Conservation (phyloP, 129 eudicot genomes). For the Flaveria brownii region DNA sequence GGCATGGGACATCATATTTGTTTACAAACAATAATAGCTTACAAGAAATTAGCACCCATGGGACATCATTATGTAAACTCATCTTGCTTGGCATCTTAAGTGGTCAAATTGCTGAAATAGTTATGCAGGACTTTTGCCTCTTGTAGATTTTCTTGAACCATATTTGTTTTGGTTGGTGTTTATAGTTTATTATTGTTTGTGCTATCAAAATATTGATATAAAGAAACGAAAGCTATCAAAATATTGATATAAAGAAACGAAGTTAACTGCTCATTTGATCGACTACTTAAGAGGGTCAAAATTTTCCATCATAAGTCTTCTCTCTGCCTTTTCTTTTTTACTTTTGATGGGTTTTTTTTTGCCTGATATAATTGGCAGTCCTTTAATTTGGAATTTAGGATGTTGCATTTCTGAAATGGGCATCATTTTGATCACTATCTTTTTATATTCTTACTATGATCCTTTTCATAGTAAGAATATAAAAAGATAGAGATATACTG, state of each 20-base stretch:
- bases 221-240: not conserved
- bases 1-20: not conserved
- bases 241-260: conserved; percentile 4
- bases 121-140: not conserved
- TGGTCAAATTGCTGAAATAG: conserved; percentile 8
- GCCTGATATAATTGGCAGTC: too few species aligned
- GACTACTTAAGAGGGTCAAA: not conserved
- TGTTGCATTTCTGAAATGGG: not conserved
- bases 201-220: not conserved
- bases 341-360: not conserved
- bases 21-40: too few species aligned
- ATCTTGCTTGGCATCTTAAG: not conserved
- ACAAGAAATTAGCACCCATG: not conserved
- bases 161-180: not conserved
- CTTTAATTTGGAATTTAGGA: not conserved
- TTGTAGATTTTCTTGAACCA: not conserved
- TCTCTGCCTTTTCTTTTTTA: not conserved
- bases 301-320: too few species aligned
- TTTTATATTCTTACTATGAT: not conserved
- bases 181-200: not conserved
- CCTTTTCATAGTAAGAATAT: too few species aligned
- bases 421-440: not conserved
- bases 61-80: not conserved
- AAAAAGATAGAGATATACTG: too few species aligned
- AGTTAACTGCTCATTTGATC: not conserved